Conservation (phyloP, 2,329 filamentous ascomycete species). For the Magnaporthales sp. region DNA sequence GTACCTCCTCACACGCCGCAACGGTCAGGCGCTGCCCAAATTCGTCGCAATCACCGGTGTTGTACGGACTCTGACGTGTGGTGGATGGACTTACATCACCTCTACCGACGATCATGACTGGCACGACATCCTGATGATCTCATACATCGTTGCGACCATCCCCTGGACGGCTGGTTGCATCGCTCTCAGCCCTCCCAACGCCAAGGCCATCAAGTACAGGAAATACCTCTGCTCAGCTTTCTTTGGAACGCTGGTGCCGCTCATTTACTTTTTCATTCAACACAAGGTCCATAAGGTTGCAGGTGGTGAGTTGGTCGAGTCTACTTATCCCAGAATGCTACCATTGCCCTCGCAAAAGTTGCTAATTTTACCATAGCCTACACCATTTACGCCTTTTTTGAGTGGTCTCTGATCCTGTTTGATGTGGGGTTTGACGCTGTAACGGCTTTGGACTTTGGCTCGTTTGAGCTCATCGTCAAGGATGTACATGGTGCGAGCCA, state of each 20-base stretch:
- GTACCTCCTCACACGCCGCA: conserved; percentile 78
- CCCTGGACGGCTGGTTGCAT: conserved; percentile 94
- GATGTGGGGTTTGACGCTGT: conserved; percentile 96
- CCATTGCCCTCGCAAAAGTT: not conserved
- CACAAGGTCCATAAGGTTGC: conserved; percentile 93
- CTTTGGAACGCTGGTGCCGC: conserved; percentile 80
- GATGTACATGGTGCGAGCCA: conserved; percentile 86
- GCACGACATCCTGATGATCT: conserved; percentile 99
- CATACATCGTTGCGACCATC: conserved; percentile 86
- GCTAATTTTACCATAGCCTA: conserved; percentile 58
- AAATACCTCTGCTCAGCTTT: conserved; percentile 78
- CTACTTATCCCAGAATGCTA: not conserved
- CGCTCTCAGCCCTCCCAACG: conserved; percentile 76
- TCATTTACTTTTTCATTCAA: conserved; percentile 97
- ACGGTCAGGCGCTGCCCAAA: conserved; percentile 68
- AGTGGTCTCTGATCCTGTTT: conserved; percentile 90
- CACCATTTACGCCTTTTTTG: conserved; percentile 95
- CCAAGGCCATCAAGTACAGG: conserved; percentile 74
- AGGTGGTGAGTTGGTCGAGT: conserved; percentile 60
- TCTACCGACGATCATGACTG: conserved; percentile 97
- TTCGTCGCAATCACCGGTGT: conserved; percentile 72
- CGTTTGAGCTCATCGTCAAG: conserved; percentile 79
- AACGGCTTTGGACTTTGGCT: conserved; percentile 82
- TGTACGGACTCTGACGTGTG: conserved; percentile 86
- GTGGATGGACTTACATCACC: conserved; percentile 97